Evolutionary conservation across 1,284 basidiomycete species (phyloP).

Genomic region (Coniferiporia weirii): DNA sequence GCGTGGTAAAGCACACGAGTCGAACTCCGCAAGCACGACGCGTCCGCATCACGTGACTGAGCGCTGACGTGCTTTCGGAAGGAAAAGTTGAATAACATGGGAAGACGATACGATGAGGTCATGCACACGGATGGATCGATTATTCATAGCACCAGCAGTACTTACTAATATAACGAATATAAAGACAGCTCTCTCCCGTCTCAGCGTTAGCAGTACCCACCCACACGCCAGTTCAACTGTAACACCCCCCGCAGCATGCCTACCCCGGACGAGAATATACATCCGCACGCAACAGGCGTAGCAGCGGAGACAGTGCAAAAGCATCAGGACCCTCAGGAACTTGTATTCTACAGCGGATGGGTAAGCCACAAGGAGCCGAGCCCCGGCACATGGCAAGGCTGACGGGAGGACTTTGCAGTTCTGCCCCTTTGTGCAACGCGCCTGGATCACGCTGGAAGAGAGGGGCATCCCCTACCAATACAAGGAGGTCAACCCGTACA

Average conservation of each 20-base stretch:
- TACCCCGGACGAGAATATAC: slow-evolving; percentile 42
- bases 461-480: slow-evolving; percentile 59
- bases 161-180: too few relatives aligned
- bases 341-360: slow-evolving; percentile 61
- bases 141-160: too few relatives aligned
- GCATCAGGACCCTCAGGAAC: slow-evolving; percentile 45
- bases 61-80: too few relatives aligned
- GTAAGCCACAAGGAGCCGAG: slow-evolving; percentile 28
- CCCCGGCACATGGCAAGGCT: neutral
- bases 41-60: too few relatives aligned
- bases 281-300: slow-evolving; percentile 52
- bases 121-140: too few relatives aligned
- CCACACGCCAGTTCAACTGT: too few relatives aligned
- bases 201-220: too few relatives aligned
- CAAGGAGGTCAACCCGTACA: slow-evolving; percentile 66
- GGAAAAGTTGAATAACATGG: too few relatives aligned
- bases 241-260: slow-evolving; percentile 27
- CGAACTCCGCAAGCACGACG: too few relatives aligned
- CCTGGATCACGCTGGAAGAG: slow-evolving; percentile 66
- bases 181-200: too few relatives aligned
- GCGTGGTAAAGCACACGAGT: too few relatives aligned
- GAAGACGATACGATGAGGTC: too few relatives aligned
- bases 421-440: slow-evolving; percentile 62
- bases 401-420: slow-evolving; percentile 37
- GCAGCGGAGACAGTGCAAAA: slow-evolving; percentile 48